A percentile compares a stretch with the other conserved stretches of the same genome.
phyloP scores from a whole-genome alignment of 805 yeast species.

The Yarrowia bubula region DNA sequence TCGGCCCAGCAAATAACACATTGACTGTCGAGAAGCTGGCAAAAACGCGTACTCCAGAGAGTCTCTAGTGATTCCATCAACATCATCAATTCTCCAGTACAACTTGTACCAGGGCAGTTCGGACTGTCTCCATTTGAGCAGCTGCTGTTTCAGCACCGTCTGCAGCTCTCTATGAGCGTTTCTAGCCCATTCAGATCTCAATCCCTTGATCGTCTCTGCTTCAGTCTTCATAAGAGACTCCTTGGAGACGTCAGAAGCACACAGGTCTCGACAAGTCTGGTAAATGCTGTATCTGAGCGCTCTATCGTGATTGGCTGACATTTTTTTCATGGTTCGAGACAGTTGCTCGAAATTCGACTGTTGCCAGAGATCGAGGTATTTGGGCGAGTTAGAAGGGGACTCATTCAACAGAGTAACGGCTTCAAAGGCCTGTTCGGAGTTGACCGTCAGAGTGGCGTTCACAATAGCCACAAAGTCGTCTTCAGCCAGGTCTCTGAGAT shows the following conservation, averaged over 20 bases:
- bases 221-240: slow-evolving; percentile 28
- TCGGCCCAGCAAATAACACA: slow-evolving; percentile 39
- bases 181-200: slow-evolving; percentile 39
- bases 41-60: slow-evolving; percentile 32
- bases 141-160: slow-evolving; percentile 34
- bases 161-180: slow-evolving; percentile 44
- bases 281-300: slow-evolving; percentile 13
- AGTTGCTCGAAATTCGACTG: slow-evolving; percentile 34
- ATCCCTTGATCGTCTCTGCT: slow-evolving; percentile 28
- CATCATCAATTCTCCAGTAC: slow-evolving; percentile 41
- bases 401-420: slow-evolving; percentile 30
- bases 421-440: slow-evolving; percentile 18
- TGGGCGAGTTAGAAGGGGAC: slow-evolving; percentile 36
- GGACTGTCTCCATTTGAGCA: slow-evolving; percentile 31
- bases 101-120: slow-evolving; percentile 42
- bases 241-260: slow-evolving; percentile 20
- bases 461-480: slow-evolving; percentile 31
- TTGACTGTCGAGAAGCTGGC: slow-evolving; percentile 36
- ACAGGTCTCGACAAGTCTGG: slow-evolving; percentile 16
- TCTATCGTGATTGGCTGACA: slow-evolving; percentile 24
- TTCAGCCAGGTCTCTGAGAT: slow-evolving; percentile 30
- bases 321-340: slow-evolving; percentile 15
- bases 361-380: slow-evolving; percentile 32
- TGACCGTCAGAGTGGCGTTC: neutral
- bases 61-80: slow-evolving; percentile 34